Conservation (phyloP, 306 rosid species). For the Lagenaria siceraria region DNA sequence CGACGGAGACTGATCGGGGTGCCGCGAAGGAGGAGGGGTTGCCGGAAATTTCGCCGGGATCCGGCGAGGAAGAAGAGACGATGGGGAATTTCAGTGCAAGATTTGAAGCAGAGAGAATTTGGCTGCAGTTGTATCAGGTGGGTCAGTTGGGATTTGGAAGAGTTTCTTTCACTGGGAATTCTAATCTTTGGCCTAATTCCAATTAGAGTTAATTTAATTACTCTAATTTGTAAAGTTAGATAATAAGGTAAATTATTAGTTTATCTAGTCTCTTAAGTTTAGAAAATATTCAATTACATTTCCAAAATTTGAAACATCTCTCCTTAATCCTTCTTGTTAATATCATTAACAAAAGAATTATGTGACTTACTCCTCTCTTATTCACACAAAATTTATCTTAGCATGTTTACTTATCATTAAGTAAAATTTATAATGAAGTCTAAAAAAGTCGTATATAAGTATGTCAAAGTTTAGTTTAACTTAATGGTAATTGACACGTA, state of each 20-base stretch:
- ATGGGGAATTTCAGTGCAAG: slow-evolving; percentile 25
- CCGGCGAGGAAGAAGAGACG: slow-evolving; percentile 7
- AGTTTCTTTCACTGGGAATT: slow-evolving; percentile 36
- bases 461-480: too few species aligned
- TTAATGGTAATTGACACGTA: too few species aligned
- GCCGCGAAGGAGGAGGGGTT: not conserved
- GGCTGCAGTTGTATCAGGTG: slow-evolving; percentile 59
- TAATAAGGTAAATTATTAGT: not conserved
- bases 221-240: not conserved
- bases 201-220: not conserved
- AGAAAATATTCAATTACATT: not conserved
- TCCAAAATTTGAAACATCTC: not conserved
- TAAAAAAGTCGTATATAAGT: too few species aligned
- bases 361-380: too few species aligned
- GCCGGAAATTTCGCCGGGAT: slow-evolving; percentile 11
- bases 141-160: slow-evolving; percentile 87
- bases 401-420: too few species aligned
- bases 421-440: too few species aligned
- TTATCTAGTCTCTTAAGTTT: not conserved
- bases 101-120: slow-evolving; percentile 56
- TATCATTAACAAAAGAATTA: not conserved
- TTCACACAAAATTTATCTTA: too few species aligned
- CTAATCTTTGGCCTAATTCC: slow-evolving; percentile 13
- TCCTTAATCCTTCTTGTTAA: not conserved
- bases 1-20: not conserved